phyloP scores from a whole-genome alignment of 805 yeast species.

The Ogataea degrootiae region DNA sequence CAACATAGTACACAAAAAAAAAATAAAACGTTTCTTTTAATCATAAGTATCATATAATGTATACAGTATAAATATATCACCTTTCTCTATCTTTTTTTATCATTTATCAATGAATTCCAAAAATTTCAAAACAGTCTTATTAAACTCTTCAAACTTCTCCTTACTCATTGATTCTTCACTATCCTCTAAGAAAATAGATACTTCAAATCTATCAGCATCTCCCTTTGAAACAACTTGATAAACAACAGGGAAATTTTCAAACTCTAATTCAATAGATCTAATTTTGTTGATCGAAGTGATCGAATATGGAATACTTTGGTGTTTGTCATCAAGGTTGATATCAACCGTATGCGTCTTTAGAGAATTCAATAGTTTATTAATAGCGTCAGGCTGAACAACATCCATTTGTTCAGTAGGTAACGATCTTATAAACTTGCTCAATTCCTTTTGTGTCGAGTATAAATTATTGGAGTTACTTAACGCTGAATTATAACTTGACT shows the following conservation, averaged over 20 bases:
- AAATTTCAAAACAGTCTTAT: slow-evolving; percentile 7
- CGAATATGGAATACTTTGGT: slow-evolving; percentile 13
- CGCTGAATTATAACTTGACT: slow-evolving; percentile 25
- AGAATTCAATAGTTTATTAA: slow-evolving; percentile 12
- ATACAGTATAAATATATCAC: too few species aligned
- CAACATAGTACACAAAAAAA: too few species aligned
- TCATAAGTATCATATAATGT: too few species aligned
- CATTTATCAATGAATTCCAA: slow-evolving; percentile 7
- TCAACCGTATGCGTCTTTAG: slow-evolving; percentile 13
- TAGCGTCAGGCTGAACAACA: slow-evolving; percentile 12
- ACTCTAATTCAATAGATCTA: slow-evolving; percentile 26
- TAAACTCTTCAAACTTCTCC: slow-evolving; percentile 9
- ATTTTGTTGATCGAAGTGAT: slow-evolving; percentile 21
- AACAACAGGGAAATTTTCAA: slow-evolving; percentile 19
- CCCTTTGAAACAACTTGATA: slow-evolving; percentile 26
- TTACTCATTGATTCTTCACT: slow-evolving; percentile 6
- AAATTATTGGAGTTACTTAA: slow-evolving; percentile 14
- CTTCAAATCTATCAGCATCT: slow-evolving; percentile 20
- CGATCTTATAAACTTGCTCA: slow-evolving; percentile 19
- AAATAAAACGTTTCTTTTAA: too few species aligned
- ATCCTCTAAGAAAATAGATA: slow-evolving; percentile 19
- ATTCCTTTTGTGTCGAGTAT: slow-evolving; percentile 14
- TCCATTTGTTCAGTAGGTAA: slow-evolving; percentile 20
- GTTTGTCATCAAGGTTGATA: slow-evolving; percentile 6
- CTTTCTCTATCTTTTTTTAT: too few species aligned